phyloP scores from a whole-genome alignment of 73 alveolate genomes.

The Breviolum minutum region DNA sequence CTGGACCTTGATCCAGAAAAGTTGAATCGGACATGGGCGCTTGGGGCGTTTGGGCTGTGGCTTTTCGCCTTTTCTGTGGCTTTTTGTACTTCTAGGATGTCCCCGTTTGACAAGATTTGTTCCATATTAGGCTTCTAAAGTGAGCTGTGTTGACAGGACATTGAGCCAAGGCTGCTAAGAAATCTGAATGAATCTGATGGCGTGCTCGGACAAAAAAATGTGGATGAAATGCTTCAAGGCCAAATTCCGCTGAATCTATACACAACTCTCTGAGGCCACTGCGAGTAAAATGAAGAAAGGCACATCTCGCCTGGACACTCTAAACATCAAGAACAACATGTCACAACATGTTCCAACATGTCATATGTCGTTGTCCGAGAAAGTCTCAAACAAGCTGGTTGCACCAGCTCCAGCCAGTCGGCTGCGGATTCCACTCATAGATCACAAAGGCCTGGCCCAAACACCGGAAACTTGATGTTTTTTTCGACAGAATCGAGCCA shows the following conservation, averaged over 20 bases:
- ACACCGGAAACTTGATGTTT: background rate
- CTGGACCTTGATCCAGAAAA: background rate
- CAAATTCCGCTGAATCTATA: background rate
- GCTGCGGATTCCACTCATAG: conserved; percentile 95
- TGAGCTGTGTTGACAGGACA: no score
- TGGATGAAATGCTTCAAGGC: background rate
- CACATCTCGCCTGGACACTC: conserved; percentile 54
- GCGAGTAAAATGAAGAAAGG: conserved; percentile 68
- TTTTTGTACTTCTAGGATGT: no score
- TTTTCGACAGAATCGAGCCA: background rate
- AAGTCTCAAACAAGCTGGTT: background rate
- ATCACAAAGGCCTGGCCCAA: conserved; percentile 65
- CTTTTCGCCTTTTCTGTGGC: no score
- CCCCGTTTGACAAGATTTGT: no score
- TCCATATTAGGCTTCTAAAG: no score
- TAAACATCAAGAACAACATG: background rate
- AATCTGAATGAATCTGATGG: no score
- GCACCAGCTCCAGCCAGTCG: conserved; percentile 82
- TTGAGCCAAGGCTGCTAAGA: no score
- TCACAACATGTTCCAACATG: background rate
- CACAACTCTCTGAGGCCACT: background rate
- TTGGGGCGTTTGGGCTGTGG: no score
- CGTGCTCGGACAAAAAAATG: no score
- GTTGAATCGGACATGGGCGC: background rate
- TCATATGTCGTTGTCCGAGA: background rate